These are phyloP conservation scores for Ophiostoma populinum DNA, from an alignment of 2,329 filamentous ascomycete species.

Conservation along the genomic window DNA sequence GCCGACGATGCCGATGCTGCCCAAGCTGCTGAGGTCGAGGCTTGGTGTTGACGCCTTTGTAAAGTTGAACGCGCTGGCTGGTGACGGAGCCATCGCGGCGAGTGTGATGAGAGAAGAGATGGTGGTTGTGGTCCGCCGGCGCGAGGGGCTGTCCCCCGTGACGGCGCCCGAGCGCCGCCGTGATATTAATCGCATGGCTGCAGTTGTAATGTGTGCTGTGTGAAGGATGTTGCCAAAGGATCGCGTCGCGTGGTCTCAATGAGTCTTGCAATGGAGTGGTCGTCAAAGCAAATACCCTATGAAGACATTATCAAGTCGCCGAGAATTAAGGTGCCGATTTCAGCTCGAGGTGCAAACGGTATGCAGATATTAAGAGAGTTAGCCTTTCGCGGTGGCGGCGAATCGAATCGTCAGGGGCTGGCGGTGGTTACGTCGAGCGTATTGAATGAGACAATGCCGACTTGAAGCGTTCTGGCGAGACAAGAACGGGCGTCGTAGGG, in stretches of 20 bases:
- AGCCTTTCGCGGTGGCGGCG: no score
- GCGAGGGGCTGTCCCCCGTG: slow-evolving; percentile 13
- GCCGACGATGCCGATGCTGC: slow-evolving; percentile 69
- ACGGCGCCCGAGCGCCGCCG: slow-evolving; percentile 22
- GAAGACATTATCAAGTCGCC: slow-evolving; percentile 2
- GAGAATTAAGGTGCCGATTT: no score
- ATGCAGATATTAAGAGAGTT: no score
- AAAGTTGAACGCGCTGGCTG: slow-evolving; percentile 36
- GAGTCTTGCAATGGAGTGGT: neutral
- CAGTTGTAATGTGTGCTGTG: slow-evolving; percentile 5
- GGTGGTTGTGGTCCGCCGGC: slow-evolving; percentile 15
- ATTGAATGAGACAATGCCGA: neutral
- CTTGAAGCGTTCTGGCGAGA: neutral
- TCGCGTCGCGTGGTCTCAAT: neutral
- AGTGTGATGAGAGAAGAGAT: slow-evolving; percentile 20
- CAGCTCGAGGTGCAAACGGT: neutral
- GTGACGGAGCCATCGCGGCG: slow-evolving; percentile 23
- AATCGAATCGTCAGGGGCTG: neutral
- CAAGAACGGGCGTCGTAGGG: neutral
- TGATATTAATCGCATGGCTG: slow-evolving; percentile 31
- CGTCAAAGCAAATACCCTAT: neutral
- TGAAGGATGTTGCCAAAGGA: no score
- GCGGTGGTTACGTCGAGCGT: neutral
- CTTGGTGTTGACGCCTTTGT: slow-evolving; percentile 47
- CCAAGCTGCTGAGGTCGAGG: slow-evolving; percentile 62